Evolutionary conservation across 345 rosid genomes (phyloP), one percentile per base, ranked within the genome.

Genomic region (Sonneratia alba): DNA sequence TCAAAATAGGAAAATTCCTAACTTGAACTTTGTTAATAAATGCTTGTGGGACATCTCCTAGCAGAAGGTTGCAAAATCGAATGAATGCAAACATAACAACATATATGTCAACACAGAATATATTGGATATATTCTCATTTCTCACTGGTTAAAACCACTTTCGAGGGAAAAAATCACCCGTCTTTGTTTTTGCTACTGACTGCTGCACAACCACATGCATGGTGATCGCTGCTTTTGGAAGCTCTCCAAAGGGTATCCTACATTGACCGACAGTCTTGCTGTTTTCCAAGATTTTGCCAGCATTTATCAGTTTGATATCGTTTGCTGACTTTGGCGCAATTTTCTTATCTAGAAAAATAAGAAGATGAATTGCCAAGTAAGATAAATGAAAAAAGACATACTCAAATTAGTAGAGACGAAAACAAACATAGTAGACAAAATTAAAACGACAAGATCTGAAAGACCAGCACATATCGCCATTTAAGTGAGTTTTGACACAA

Each of bases 171-270:
- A 32, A 78, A 61, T 22, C 82, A 90, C 92, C 96, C 81, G 97
- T 75, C 82, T 89, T 94, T 34, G 89, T 77, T 82, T 94, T 91
- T 3, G 88, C 76, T 69, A 85, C 70, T 74, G 96, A 81, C 56
- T 87, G 93, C 81, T 91, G 97, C 78, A 90, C 96, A 7, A 91
- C 96, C 70, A 94, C 97, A 71, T 94, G 98, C 98, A 94, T 94
- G 73, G 91, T 91, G 67, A 91, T 88, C 68, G 83, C 86, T 18
- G 84, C 89, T 59, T 80, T 82, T 9, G 88, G 84, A 72, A 91
- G 91, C 70, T 90, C 92, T 37, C 89, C 96, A 76, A 88, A 91
- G 8, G 92, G 97, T 72, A 68, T 85, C 75, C 79, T 88, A 83
- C 97, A 94, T 69, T 88, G 97, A 13, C 90, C 93, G 61, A 94